Base-by-base conservation (phyloP, 768 basidiomycete species). In the Hirschioporus abietinus region DNA sequence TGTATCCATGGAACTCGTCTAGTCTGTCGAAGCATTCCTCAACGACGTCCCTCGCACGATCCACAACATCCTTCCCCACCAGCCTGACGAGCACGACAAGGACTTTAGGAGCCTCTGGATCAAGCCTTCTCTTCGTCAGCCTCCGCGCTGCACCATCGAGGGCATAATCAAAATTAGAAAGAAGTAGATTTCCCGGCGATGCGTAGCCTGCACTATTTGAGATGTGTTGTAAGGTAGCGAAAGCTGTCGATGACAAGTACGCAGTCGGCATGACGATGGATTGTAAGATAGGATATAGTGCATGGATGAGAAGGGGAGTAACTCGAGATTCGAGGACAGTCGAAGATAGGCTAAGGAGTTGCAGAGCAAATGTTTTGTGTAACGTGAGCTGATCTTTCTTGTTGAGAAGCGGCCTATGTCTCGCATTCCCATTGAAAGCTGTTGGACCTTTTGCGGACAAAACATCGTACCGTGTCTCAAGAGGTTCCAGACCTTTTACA, bases 21-120 rank as follows among this genome's bases (percentile, higher is more conserved):
- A 99, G 81, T 30, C 95, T 88, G 76, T 98, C 96, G 71, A 99
- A 99, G 68, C 96, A 96, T 75, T 97, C 96, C 76, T 97, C 96
- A 10, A 99, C 95, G 10, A 99, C 88, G 75, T 98, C 97, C 17
- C 90, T 88, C 8, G 97, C 95, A 70, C 88, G 88, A 60, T 92
- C 88, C 0, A 99, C 93, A 35, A 99, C 88, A 65, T 92, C 90
- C 30, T 82, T 82, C 0, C 97, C 96, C 7, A 96, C 92, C 15
- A 99, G 82, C 9, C 91, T 88, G 66, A 99, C 85, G 74, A 98
- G 87, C 27, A 95, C 79, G 17, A 87, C 85, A 24, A 99, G 81
- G 7, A 99, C 95, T 69, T 92, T 90, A 9, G 96, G 92, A 0
- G 96, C 96, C 35, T 92, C 88, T 1, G 92, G 82, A 68, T 96